A percentile compares a stretch with the other conserved stretches of the same genome.
These are phyloP conservation scores for Ganoderma lingzhi DNA, from an alignment of 1,284 basidiomycete species.

Conservation along the genomic window DNA sequence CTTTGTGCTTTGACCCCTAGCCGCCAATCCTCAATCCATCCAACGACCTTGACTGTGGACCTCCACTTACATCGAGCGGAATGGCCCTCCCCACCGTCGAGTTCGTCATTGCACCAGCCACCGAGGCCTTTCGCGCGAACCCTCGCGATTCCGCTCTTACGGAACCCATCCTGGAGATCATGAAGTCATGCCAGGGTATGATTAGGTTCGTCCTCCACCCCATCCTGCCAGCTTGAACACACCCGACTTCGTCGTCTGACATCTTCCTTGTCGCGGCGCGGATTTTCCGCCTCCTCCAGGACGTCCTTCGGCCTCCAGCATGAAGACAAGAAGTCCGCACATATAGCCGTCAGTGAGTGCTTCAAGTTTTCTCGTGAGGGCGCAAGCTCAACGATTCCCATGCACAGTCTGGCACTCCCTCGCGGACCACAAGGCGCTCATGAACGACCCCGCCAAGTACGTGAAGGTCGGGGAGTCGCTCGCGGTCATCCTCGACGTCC, in stretches of 20 bases:
- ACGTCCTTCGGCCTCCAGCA: conserved; percentile 32
- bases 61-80: not conserved
- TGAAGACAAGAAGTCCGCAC: conserved; percentile 32
- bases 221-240: not conserved
- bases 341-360: conserved; percentile 29
- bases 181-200: conserved; percentile 29
- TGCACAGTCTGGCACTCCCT: conserved; percentile 34
- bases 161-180: conserved; percentile 21
- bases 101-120: conserved; percentile 18
- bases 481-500: conserved; percentile 12
- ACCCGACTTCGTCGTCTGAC: not conserved
- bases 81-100: conserved; percentile 32
- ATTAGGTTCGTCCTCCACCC: conserved; percentile 26
- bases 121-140: conserved; percentile 21
- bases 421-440: conserved; percentile 31
- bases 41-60: not conserved
- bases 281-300: not conserved
- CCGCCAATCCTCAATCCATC: not conserved
- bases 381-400: not conserved
- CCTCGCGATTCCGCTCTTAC: conserved; percentile 21
- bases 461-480: conserved; percentile 18
- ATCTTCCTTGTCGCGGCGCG: not conserved
- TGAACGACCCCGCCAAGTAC: conserved; percentile 28
- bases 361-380: not conserved
- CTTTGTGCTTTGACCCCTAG: not conserved